Base-by-base conservation (phyloP, 768 basidiomycete species). In the Kwoniella sp. region DNA sequence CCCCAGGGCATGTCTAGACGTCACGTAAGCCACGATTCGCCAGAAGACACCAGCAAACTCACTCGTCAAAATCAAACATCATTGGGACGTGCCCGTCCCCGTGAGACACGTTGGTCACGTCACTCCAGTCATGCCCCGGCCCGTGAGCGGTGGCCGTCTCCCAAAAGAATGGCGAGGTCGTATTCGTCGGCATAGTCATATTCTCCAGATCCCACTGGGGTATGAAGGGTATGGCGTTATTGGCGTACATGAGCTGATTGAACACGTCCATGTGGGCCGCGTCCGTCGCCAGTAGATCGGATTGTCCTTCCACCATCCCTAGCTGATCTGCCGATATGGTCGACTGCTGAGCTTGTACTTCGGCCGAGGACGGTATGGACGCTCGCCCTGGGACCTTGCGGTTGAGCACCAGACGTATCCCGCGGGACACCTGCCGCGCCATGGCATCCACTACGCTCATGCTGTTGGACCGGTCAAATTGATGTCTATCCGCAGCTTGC, bases 361-460 rank as follows among this genome's bases (percentile, higher is more conserved):
- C n/a, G n/a, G n/a, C n/a, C n/a, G n/a, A n/a, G n/a, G n/a, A n/a
- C n/a, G n/a, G n/a, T n/a, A n/a, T 38, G 19, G 37, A 15, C 11
- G 10, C 17, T 31, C n/a, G 20, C 22, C 17, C 29, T 3, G 19
- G 32, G 32, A 34, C 20, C 19, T 55, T 48, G 26, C 45, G 42
- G 19, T 19, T 36, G 3, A 55, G 33, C 11, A 55, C 23, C 3
- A 49, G 25, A 9, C 36, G 37, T 22, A 55, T 49, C 15, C 46
- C 46, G 17, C 53, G 20, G 8, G 53, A 42, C 5, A 55, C 15
- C 41, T 55, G 53, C 20, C 41, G 39, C 3, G 53, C 39, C 46
- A 55, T 49, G 3, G 53, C 53, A 31, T 48, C 53, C 14, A 55
- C 53, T 0, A 44, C 53, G 23, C 31, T 55, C 53, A 55, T 55